Evolutionary conservation across 805 yeast species (phyloP), one percentile per base, ranked within the genome.

Genomic region (Cyberlindnera meyerae): DNA sequence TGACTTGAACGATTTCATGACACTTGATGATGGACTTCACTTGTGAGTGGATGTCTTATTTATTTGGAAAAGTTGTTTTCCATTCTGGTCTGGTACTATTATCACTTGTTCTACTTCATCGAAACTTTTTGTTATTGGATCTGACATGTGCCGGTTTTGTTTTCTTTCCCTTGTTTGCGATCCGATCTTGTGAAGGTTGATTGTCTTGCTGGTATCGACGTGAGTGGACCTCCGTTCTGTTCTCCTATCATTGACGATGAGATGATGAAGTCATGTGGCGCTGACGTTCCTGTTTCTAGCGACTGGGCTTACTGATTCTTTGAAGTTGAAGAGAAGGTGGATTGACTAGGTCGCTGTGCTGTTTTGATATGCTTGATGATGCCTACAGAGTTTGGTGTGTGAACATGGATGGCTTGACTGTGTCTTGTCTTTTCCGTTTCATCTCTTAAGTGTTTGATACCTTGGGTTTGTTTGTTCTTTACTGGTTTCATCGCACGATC

Each of bases 1-100:
- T 48, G 57, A 54, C 37, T 51, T 54, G 46, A 49, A 51, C 53
- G 59, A 54, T 33, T 54, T 54, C 48, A 55, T 54, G 30, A 44
- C 44, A 35, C 49, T 54, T 38, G 51, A 42, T 36, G 46, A 42
- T 36, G 47, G 43, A 28, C 37, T 37, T 42, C 49, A 49, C 27
- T 43, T 37, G 28, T 36, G 31, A 39, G 15, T 8, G n/a, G 25
- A 14, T 29, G 31, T 26, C n/a, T 28, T 29, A 21, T 29, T 40
- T 21, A 16, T 11, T 31, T 8, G n/a, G 11, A 13, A 7, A 6
- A 9, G n/a, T 27, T 25, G 8, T 9, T 25, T 25, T 25, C 27
- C 27, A 9, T 25, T 11, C 27, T 18, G 26, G 9, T 21, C 22
- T 29, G 33, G 12, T 11, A 15, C n/a, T n/a, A 6, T 14, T 27